Base-by-base conservation (phyloP, 495 filamentous ascomycete genomes). In the Friedmanniomyces simplex region DNA sequence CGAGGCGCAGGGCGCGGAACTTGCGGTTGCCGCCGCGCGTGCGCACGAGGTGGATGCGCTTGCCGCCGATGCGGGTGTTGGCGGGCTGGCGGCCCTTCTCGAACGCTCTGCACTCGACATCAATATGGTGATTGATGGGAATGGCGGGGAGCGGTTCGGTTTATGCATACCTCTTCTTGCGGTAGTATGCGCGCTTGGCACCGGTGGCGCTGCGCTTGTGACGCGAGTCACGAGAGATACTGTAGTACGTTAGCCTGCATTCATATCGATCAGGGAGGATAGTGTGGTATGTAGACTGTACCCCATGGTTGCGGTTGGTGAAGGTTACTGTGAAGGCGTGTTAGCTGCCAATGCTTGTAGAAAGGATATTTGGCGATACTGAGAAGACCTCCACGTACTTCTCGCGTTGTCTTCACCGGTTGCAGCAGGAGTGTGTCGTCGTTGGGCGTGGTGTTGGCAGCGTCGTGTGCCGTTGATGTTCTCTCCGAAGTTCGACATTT, bases 21-120 rank as follows among this genome's bases (percentile, higher is more conserved):
- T 99, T 99, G 77, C 83, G 88, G 86, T 97, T 97, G 64, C 93
- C 93, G 75, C 93, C 93, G 75, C 93, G 93, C 67, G 90, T 95
- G 77, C 93, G 93, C 75, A 99, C 94, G 69, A 89, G 80, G 81
- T 99, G 93, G 77, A 99, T 90, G 75, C 93, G 88, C 87, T 97
- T 99, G 70, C 84, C 70, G 68, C 94, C 93, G 76, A 99, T 96
- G 84, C 93, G 88, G 75, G 93, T 99, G 82, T 93, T 95, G 78
- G 93, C 88, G 69, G 91, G 86, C 82, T 99, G 93, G 73, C 93
- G 93, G 76, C 94, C 93, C 75, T 90, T 89, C 84, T 99, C 94
- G 85, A 97, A 99, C 73, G 91, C 94, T 83, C 93, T 74, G 66
- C 62, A 64, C 14, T 14, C 64, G 59, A 53, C 63, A 50, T 65